phyloP scores from a whole-genome alignment of 441 rosid genomes.

The Sinapis alba region DNA sequence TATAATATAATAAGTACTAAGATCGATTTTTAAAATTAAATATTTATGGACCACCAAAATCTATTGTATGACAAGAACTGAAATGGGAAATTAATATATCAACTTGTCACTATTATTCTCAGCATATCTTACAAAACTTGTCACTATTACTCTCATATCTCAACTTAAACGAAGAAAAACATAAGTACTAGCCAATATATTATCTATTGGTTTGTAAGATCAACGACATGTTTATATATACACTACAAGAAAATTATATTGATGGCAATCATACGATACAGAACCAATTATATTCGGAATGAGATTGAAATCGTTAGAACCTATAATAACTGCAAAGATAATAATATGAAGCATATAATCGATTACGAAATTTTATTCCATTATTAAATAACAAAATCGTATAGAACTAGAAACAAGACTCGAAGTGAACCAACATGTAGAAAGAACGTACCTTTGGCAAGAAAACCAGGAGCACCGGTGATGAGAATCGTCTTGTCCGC shows the following conservation, averaged over 20 bases:
- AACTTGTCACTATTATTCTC: not conserved
- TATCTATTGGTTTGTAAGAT: not conserved
- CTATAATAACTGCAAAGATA: not conserved
- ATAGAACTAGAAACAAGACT: not conserved
- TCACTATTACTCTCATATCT: not conserved
- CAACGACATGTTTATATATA: not conserved
- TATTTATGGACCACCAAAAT: conserved; percentile 13
- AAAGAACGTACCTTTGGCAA: conserved; percentile 51
- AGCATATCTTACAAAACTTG: not conserved
- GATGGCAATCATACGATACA: not conserved
- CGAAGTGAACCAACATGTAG: conserved; percentile 3
- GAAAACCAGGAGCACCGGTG: conserved; percentile 62
- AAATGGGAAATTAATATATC: not conserved
- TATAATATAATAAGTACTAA: not conserved
- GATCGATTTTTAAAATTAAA: not conserved
- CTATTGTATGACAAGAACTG: not conserved
- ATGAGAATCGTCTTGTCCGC: conserved; percentile 41
- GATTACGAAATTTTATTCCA: not conserved
- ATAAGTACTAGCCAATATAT: not conserved
- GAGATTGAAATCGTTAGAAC: not conserved
- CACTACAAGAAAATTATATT: not conserved
- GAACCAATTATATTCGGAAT: not conserved
- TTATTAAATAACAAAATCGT: not conserved
- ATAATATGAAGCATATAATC: not conserved
- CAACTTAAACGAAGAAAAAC: not conserved